Conservation (phyloP, 2,329 filamentous ascomycete species). For the Rhynchosporium graminicola region DNA sequence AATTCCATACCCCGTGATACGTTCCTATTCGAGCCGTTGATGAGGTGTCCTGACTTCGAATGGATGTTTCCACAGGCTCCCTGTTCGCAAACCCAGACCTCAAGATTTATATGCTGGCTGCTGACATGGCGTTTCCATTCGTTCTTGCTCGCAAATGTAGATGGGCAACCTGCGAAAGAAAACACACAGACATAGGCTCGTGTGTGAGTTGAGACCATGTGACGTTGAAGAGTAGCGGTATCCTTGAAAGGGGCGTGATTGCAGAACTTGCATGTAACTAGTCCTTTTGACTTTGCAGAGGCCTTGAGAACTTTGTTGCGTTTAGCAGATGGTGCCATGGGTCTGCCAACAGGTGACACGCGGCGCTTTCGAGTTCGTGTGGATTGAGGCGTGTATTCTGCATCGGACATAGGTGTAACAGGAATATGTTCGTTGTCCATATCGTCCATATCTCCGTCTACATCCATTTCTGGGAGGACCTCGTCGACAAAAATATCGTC, state of each 20-base stretch:
- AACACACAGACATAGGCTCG: slow-evolving; percentile 77
- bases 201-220: slow-evolving; percentile 50
- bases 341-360: slow-evolving; percentile 2
- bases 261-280: slow-evolving; percentile 29
- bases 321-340: slow-evolving; percentile 20
- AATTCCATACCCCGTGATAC: slow-evolving; percentile 50
- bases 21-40: slow-evolving; percentile 15
- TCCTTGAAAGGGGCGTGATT: slow-evolving; percentile 48
- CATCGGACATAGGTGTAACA: slow-evolving; percentile 26
- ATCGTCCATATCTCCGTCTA: slow-evolving; percentile 26
- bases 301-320: slow-evolving; percentile 25
- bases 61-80: slow-evolving; percentile 34
- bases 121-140: slow-evolving; percentile 92
- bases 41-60: slow-evolving; percentile 11
- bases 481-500: slow-evolving; percentile 20
- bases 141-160: slow-evolving; percentile 79
- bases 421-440: slow-evolving; percentile 19
- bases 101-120: slow-evolving; percentile 75
- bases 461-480: slow-evolving; percentile 21
- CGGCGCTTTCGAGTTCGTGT: slow-evolving; percentile 28
- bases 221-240: slow-evolving; percentile 47
- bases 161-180: slow-evolving; percentile 70
- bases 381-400: slow-evolving; percentile 33
- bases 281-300: slow-evolving; percentile 11
- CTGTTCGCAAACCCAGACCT: slow-evolving; percentile 69